Conservation (phyloP, 1,139 yeast species). For the Taphrina flavorubra region DNA sequence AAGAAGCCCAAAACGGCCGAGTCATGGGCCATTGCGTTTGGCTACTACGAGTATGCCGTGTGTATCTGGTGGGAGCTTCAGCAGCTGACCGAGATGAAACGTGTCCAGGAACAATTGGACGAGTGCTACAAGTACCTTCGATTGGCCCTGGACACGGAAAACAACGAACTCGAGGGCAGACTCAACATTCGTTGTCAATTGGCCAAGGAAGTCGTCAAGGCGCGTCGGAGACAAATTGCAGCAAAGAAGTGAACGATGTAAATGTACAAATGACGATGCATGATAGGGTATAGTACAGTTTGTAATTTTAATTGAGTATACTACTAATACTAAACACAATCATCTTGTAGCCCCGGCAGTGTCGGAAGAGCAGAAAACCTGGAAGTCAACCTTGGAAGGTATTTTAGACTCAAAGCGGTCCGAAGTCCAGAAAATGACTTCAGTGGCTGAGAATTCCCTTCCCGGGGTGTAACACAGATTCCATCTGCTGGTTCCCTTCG, state of each 20-base stretch:
- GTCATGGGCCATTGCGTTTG: constrained; percentile 42
- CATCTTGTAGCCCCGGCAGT: too few relatives aligned
- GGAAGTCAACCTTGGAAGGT: background rate
- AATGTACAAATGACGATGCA: background rate
- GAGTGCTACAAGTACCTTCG: constrained; percentile 35
- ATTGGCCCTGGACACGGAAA: constrained; percentile 39
- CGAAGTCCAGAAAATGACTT: constrained; percentile 7
- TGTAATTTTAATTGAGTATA: background rate
- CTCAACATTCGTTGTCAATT: constrained; percentile 41
- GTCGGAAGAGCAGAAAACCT: background rate
- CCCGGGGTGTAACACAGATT: background rate
- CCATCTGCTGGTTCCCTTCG: too few relatives aligned
- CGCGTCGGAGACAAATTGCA: background rate
- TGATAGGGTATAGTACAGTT: background rate
- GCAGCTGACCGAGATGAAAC: constrained; percentile 8
- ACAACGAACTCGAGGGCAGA: constrained; percentile 42
- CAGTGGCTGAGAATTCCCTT: constrained; percentile 19
- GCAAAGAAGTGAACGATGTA: background rate
- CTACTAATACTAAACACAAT: too few relatives aligned
- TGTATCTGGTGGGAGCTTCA: constrained; percentile 33
- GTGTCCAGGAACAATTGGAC: constrained; percentile 23
- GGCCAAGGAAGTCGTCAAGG: constrained; percentile 41
- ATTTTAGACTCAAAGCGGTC: constrained; percentile 11
- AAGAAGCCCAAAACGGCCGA: constrained; percentile 33
- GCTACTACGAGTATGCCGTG: constrained; percentile 40